Base-by-base conservation (phyloP, 179 eudicot species). In the Nepenthes alata region DNA sequence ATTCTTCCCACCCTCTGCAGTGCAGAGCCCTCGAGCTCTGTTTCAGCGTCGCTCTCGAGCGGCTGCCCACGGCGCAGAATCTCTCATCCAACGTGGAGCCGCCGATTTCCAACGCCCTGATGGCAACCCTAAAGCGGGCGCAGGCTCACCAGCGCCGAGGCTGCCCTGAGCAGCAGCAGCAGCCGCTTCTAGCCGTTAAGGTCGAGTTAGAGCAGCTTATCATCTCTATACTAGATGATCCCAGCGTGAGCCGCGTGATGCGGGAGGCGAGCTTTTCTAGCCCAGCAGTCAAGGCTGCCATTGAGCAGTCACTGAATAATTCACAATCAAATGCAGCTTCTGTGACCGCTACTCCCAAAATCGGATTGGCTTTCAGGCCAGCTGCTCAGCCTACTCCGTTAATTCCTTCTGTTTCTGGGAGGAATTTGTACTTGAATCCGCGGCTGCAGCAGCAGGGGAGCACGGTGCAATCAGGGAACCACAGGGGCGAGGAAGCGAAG, bases 161-260 rank as follows among this genome's bases (percentile, higher is more conserved):
- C 8, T 87, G 88, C 71, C 91, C 91, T 0, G 95, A 87, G 66
- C 90, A 87, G 63, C 91, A 80, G 53, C 91, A 87, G 58, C 95
- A 87, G 70, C 95, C 95, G 5, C 55, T 87, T 5, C 55, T 87
- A 4, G 95, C 95, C 0, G 91, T 87, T 4, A 87, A 87, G 14
- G 95, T 87, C 8, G 95, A 87, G 86, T 79, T 87, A 0, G 91
- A 82, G 39, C 91, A 87, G 74, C 75, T 87, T 8, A 74, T 87
- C 5, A 77, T 87, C 0, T 85, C 91, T 14, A 87, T 87, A 13
- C 68, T 87, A 3, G 95, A 87, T 59, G 95, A 87, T 62, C 95
- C 95, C 1, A 83, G 95, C 39, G 95, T 87, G 1, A 85, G 91
- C 61, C 78, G 95, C 44, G 95, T 87, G 6, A 87, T 87, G 95